phyloP scores from a whole-genome alignment of 768 basidiomycete species.

The Plicaturopsis crispa region DNA sequence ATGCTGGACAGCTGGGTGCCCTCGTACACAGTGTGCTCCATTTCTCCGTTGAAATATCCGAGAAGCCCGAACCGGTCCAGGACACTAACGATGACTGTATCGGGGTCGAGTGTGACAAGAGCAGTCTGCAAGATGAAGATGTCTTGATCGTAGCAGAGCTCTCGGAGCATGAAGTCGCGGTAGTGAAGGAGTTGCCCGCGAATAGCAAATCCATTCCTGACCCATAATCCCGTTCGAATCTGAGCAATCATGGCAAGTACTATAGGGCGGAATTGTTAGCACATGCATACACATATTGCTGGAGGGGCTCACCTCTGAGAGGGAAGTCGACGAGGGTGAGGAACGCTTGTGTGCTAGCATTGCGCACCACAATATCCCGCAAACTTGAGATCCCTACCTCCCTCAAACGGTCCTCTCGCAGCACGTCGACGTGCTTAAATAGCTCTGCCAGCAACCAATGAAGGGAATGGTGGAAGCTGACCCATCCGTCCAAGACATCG shows the following conservation, averaged over 20 bases:
- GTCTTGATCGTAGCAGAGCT: conserved; percentile 95
- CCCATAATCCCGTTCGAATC: conserved; percentile 93
- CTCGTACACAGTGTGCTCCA: conserved; percentile 44
- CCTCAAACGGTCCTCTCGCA: conserved; percentile 46
- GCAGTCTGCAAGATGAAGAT: conserved; percentile 85
- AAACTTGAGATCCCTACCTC: conserved; percentile 47
- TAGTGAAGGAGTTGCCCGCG: conserved; percentile 94
- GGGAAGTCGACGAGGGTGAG: conserved; percentile 84
- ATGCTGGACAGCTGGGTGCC: conserved; percentile 67
- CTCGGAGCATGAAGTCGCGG: conserved; percentile 91
- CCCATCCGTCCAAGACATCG: conserved; percentile 72
- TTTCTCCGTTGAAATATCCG: conserved; percentile 67
- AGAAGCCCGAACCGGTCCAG: conserved; percentile 85
- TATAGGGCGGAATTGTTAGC: conserved; percentile 20
- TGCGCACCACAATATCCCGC: conserved; percentile 51
- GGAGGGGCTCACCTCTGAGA: conserved; percentile 57
- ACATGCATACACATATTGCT: background rate
- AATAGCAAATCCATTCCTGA: conserved; percentile 93
- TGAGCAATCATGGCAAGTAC: conserved; percentile 91
- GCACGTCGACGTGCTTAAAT: conserved; percentile 71
- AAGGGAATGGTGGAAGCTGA: conserved; percentile 89
- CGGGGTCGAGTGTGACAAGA: conserved; percentile 71
- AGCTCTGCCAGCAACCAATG: conserved; percentile 89
- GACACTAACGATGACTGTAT: conserved; percentile 74
- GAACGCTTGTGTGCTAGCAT: conserved; percentile 60